phyloP scores from a whole-genome alignment of 257 asterid species.

The Agastache rugosa region DNA sequence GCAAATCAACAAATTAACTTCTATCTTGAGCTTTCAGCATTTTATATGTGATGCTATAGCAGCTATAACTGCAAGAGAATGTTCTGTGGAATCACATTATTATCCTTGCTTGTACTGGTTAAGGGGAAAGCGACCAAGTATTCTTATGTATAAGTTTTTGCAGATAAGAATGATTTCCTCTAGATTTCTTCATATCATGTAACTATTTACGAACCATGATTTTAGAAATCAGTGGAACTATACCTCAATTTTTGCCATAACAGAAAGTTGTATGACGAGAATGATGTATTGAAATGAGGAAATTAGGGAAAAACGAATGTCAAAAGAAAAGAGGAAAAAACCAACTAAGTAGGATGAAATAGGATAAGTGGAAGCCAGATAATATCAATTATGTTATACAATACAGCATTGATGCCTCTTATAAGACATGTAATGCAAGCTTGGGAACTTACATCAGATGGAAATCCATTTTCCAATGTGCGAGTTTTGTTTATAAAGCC shows the following conservation, averaged over 20 bases:
- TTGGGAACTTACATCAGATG: slow-evolving; percentile 62
- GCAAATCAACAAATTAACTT: not conserved
- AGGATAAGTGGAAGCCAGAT: slow-evolving; percentile 8
- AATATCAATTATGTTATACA: not conserved
- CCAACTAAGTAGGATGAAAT: not conserved
- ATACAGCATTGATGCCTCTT: slow-evolving; percentile 6
- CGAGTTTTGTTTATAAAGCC: slow-evolving; percentile 68
- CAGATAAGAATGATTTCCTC: not conserved
- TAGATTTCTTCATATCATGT: not conserved
- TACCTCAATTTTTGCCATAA: not conserved
- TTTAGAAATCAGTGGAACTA: not conserved
- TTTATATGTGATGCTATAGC: slow-evolving; percentile 13
- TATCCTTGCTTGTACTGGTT: slow-evolving; percentile 16
- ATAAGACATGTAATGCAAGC: slow-evolving; percentile 30
- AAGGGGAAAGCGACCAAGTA: not conserved
- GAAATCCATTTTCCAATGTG: slow-evolving; percentile 70
- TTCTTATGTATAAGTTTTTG: not conserved
- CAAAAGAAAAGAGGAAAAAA: not conserved
- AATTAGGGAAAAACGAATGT: not conserved
- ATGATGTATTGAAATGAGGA: not conserved
- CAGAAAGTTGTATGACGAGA: not conserved
- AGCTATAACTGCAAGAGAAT: slow-evolving; percentile 5
- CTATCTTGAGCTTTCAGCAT: slow-evolving; percentile 14
- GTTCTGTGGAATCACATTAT: slow-evolving; percentile 9
- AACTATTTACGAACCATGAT: not conserved